phyloP scores from a whole-genome alignment of 768 basidiomycete genomes.

The Zangia roseola region DNA sequence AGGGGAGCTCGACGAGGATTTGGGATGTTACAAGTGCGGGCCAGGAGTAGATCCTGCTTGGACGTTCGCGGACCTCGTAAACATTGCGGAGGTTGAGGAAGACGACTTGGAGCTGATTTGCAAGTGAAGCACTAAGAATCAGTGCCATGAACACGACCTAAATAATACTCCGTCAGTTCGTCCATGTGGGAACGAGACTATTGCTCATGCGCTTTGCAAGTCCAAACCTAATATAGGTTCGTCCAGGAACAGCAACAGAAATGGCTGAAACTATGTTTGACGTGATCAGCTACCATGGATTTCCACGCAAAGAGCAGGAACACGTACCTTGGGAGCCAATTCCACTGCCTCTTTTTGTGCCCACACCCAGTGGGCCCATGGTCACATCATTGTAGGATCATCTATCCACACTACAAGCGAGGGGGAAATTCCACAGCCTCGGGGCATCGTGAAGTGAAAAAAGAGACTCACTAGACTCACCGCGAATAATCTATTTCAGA shows the following conservation, averaged over 20 bases:
- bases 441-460: neutral
- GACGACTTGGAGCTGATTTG: constrained; percentile 62
- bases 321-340: constrained; percentile 65
- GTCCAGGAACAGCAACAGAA: constrained; percentile 81
- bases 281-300: neutral
- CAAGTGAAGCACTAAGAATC: constrained; percentile 49
- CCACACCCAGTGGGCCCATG: constrained; percentile 68
- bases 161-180: neutral
- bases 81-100: constrained; percentile 59
- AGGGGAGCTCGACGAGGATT: constrained; percentile 57
- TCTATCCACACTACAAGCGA: constrained; percentile 44
- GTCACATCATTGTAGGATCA: constrained; percentile 62
- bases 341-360: constrained; percentile 83
- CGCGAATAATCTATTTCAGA: too few relatives aligned
- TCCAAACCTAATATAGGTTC: constrained; percentile 89
- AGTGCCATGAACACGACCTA: constrained; percentile 58
- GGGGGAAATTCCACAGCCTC: neutral
- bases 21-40: constrained; percentile 55
- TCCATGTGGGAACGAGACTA: constrained; percentile 65
- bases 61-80: constrained; percentile 65
- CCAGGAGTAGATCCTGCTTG: constrained; percentile 68
- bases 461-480: constrained; percentile 50
- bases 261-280: constrained; percentile 55
- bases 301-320: too few relatives aligned
- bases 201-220: constrained; percentile 85